Conservation (phyloP, 345 rosid species). For the Bruguiera sexangula region DNA sequence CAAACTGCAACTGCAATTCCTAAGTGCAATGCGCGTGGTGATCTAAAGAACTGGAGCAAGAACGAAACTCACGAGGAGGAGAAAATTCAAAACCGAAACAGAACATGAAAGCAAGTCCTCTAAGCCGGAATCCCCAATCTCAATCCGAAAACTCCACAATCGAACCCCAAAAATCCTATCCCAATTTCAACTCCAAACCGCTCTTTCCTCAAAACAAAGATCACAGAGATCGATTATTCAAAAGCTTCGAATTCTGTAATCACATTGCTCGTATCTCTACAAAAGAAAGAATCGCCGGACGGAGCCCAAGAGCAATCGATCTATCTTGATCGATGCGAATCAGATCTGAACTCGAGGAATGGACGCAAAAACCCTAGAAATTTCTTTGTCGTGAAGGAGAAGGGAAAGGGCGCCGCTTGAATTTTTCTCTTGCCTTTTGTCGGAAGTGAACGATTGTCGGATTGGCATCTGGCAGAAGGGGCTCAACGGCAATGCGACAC, state of each 20-base stretch:
- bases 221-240: background rate
- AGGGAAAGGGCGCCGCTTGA: slow-evolving; percentile 8
- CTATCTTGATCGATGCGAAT: background rate
- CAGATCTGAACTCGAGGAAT: background rate
- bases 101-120: slow-evolving; percentile 42
- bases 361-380: background rate
- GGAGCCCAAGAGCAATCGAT: background rate
- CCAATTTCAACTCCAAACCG: background rate
- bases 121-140: slow-evolving; percentile 12
- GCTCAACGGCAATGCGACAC: slow-evolving; percentile 20
- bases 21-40: background rate
- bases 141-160: slow-evolving; percentile 6
- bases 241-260: too few relatives aligned
- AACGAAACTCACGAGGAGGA: slow-evolving; percentile 49
- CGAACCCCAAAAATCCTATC: background rate
- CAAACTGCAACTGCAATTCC: background rate
- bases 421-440: slow-evolving; percentile 1
- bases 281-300: too few relatives aligned
- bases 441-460: slow-evolving; percentile 13
- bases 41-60: background rate
- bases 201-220: too few relatives aligned
- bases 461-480: slow-evolving; percentile 13
- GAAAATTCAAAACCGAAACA: slow-evolving; percentile 45
- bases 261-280: too few relatives aligned
- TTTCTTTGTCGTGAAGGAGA: background rate